Evolutionary conservation across 441 rosid species (phyloP), one percentile per base, ranked within the genome.

Genomic region (Biscutella laevigata): DNA sequence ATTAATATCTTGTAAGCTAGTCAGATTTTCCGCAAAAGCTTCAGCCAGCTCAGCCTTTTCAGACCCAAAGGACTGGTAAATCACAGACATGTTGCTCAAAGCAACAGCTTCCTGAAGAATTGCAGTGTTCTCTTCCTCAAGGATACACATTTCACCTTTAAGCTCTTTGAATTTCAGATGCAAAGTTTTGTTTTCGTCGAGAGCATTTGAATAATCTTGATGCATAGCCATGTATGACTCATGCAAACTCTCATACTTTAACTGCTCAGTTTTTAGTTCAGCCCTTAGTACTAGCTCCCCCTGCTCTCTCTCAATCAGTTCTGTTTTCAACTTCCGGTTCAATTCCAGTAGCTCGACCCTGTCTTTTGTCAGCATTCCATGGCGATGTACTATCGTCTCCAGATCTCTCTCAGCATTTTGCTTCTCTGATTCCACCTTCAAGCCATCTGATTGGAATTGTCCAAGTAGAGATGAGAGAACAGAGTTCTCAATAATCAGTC

Each of bases 81-180:
- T 77, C 42, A 70, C 32, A 35, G 83, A 79, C 55, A 75, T 66
- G 63, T 29, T 81, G 34, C 68, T 44, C 55, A 77, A 66, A 54
- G 76, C 70, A 46, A 81, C 49, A 46, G 76, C 81, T 65, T 94
- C 88, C 39, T 68, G 68, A 57, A 84, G 59, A 63, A 74, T 49
- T 19, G 49, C 67, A 46, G 32, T 16, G 44, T 79, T 84, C 66
- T 94, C 95, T 66, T 78, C 89, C 62, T 79, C 84, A 40, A 83
- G 82, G 24, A 53, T 7, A 30, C n/a, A 15, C 61, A 71, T 72
- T 53, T 80, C 76, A 67, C 69, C 74, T 72, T 75, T 74, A 63
- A 81, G 63, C 42, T 71, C 73, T 55, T 71, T 60, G 45, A 80
- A 63, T 46, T 78, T 76, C 71, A 69, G 38, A 8, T 55, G 66